Evolutionary conservation across 768 basidiomycete genomes (phyloP).

Genomic region (Psilocybe tampanensis): DNA sequence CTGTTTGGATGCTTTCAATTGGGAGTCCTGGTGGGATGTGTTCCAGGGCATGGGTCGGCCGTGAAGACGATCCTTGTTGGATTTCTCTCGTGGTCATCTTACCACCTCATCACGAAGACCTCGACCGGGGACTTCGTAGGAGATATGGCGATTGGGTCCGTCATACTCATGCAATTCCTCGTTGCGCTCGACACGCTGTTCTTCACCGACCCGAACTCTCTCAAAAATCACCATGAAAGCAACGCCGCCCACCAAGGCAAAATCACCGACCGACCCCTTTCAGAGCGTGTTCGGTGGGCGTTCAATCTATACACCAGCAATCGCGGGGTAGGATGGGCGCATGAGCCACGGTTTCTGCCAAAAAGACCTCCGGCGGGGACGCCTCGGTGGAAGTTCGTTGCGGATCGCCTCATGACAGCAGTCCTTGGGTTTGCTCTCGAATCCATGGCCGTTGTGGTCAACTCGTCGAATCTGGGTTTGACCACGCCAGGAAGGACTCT

Average conservation of each 20-base stretch:
- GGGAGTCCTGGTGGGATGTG: background rate
- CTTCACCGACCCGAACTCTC: conserved; percentile 27
- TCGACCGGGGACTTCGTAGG: conserved; percentile 26
- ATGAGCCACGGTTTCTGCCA: conserved; percentile 26
- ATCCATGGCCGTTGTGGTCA: background rate
- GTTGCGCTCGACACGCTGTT: conserved; percentile 29
- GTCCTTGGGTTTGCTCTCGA: conserved; percentile 11
- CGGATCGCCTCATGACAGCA: conserved; percentile 15
- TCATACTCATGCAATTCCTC: conserved; percentile 25
- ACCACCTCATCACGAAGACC: conserved; percentile 28
- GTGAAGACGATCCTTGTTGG: conserved; percentile 14
- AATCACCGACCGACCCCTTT: conserved; percentile 17
- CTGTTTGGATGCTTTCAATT: conserved; percentile 13
- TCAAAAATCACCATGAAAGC: conserved; percentile 21
- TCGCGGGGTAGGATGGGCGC: conserved; percentile 38
- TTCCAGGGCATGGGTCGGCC: conserved; percentile 14
- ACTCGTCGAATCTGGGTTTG: conserved; percentile 19
- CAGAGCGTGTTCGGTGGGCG: conserved; percentile 30
- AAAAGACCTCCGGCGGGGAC: conserved; percentile 18
- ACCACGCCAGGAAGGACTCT: conserved; percentile 9
- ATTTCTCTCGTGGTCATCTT: conserved; percentile 17
- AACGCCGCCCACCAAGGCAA: conserved; percentile 6
- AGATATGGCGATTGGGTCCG: conserved; percentile 26
- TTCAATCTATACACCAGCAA: conserved; percentile 30
- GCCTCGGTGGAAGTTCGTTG: conserved; percentile 25